phyloP scores from a whole-genome alignment of 2,329 filamentous ascomycete species.

The Alternaria ventricosa region DNA sequence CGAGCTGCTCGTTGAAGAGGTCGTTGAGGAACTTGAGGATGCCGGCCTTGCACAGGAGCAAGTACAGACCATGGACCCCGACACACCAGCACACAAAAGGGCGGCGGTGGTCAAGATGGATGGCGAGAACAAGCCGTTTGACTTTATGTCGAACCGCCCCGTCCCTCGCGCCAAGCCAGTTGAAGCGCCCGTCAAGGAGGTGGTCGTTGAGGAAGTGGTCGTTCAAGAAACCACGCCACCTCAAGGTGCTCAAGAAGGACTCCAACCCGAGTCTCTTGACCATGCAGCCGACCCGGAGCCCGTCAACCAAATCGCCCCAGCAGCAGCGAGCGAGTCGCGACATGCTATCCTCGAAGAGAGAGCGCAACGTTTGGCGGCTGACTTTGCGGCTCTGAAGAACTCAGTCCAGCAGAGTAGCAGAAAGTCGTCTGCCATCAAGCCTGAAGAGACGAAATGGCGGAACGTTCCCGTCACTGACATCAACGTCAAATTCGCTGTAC shows the following conservation, averaged over 20 bases:
- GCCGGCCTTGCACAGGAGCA: slow-evolving; percentile 16
- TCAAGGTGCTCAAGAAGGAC: neutral
- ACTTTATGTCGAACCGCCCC: slow-evolving; percentile 47
- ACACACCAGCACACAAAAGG: slow-evolving; percentile 32
- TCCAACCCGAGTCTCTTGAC: neutral
- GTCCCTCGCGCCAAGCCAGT: slow-evolving; percentile 36
- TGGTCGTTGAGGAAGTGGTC: slow-evolving; percentile 26
- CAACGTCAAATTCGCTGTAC: slow-evolving; percentile 46
- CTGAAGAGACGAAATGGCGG: slow-evolving; percentile 32
- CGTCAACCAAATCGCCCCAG: slow-evolving; percentile 1
- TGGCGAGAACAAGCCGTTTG: slow-evolving; percentile 39
- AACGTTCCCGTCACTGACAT: slow-evolving; percentile 36
- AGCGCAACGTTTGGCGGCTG: slow-evolving; percentile 18
- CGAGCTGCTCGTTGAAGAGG: slow-evolving; percentile 29
- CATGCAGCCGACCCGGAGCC: slow-evolving; percentile 4
- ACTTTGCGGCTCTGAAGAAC: slow-evolving; percentile 22
- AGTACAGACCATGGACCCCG: slow-evolving; percentile 34
- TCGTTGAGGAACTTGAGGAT: slow-evolving; percentile 19
- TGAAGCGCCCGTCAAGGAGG: slow-evolving; percentile 48
- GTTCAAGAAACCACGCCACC: slow-evolving; percentile 1
- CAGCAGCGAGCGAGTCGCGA: slow-evolving; percentile 10
- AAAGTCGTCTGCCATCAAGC: slow-evolving; percentile 7
- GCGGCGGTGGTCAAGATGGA: slow-evolving; percentile 39
- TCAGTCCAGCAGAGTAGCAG: slow-evolving; percentile 17
- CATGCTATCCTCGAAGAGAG: slow-evolving; percentile 22